Evolutionary conservation across 176 grass and related monocot genomes (phyloP).

Genomic region (Triticum urartu): DNA sequence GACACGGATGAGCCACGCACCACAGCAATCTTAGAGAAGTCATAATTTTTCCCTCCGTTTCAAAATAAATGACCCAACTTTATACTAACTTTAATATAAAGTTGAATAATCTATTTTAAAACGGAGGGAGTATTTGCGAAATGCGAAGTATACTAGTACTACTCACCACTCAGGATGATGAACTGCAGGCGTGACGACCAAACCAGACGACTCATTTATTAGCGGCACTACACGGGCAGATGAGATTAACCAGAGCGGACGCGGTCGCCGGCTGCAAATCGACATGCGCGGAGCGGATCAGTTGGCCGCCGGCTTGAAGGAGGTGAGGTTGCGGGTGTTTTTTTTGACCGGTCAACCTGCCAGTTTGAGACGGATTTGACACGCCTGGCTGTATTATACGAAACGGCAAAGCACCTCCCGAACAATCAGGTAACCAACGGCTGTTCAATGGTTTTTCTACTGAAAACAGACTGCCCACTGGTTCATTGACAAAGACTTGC

Average conservation of each 20-base stretch:
- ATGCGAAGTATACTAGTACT: not conserved
- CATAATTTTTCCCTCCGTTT: too few species aligned
- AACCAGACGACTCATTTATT: not conserved
- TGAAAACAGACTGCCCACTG: too few species aligned
- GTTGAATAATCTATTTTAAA: too few species aligned
- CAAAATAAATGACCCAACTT: too few species aligned
- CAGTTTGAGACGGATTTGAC: too few species aligned
- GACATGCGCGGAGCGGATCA: not conserved
- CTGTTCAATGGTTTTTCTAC: too few species aligned
- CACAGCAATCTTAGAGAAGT: not conserved
- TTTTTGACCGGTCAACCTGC: too few species aligned
- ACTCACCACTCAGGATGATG: not conserved
- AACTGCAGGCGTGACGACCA: not conserved
- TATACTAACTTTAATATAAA: too few species aligned
- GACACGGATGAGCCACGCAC: not conserved
- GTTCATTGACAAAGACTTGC: not conserved
- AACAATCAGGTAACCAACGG: too few species aligned
- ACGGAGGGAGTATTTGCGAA: not conserved
- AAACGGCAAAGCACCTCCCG: too few species aligned
- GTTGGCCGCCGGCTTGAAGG: constrained; percentile 31
- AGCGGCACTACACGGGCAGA: not conserved
- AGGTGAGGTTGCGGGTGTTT: constrained; percentile 22
- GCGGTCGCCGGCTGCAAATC: not conserved
- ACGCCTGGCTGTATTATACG: too few species aligned
- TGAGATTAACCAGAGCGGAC: not conserved